Conservation (phyloP, 345 rosid species). For the Mangifera indica region DNA sequence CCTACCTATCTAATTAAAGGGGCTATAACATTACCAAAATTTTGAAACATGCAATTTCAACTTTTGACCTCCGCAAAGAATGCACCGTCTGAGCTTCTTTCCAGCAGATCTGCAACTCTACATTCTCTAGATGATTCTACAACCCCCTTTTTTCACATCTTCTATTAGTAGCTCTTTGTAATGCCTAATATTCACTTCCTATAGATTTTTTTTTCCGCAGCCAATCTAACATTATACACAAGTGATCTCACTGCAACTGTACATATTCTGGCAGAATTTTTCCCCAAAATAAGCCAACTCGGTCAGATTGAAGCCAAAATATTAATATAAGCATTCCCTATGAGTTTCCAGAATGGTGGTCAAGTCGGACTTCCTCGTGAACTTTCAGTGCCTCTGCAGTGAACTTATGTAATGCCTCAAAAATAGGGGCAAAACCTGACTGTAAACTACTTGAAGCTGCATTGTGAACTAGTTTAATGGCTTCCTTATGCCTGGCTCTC, state of each 20-base stretch:
- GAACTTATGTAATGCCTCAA: slow-evolving; percentile 74
- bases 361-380: slow-evolving; percentile 71
- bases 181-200: slow-evolving; percentile 7
- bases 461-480: slow-evolving; percentile 59
- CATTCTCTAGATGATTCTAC: slow-evolving; percentile 12
- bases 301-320: background rate
- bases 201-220: background rate
- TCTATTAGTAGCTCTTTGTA: background rate
- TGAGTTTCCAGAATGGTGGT: slow-evolving; percentile 27
- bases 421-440: slow-evolving; percentile 80
- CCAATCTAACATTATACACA: background rate
- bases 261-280: slow-evolving; percentile 7
- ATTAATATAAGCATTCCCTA: slow-evolving; percentile 9
- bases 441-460: slow-evolving; percentile 83
- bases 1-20: slow-evolving; percentile 25
- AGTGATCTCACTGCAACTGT: slow-evolving; percentile 20
- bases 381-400: slow-evolving; percentile 75
- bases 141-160: background rate
- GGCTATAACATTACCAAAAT: slow-evolving; percentile 16
- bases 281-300: background rate
- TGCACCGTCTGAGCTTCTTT: background rate
- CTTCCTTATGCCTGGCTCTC: slow-evolving; percentile 71
- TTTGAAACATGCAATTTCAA: background rate
- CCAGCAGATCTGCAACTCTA: slow-evolving; percentile 4
- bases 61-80: background rate